Evolutionary conservation across 768 basidiomycete genomes (phyloP), one percentile per base, ranked within the genome.

Genomic region (Boletus sp.): DNA sequence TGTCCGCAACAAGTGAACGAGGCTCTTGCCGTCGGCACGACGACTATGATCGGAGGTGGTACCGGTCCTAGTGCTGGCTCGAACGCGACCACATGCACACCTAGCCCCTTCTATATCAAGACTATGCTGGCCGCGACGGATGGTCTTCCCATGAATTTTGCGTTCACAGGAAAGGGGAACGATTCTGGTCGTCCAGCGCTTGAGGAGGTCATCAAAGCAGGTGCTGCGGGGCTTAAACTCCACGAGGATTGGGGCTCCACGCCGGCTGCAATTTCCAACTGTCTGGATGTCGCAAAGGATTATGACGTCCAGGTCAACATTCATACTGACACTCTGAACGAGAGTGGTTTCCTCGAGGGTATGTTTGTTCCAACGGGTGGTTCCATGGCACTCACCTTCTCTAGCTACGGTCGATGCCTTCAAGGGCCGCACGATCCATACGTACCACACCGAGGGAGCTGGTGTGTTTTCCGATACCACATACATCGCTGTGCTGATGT

Each of bases 211-310:
- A 78, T 96, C 28, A 77, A 78, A 56, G 92, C 92, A 12, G 95
- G 95, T 10, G 93, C 92, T 1, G 83, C 80, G 14, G 97, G 97
- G 2, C 71, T 98, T 64, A 99, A 99, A 76, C 74, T 99, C 56
- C 97, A 99, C 65, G 97, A 98, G 72, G 96, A 98, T 71, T 98
- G 96, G 96, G 96, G 96, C 2, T 80, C 84, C 18, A 95, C 94
- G 1, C 97, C 97, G 1, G 83, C 84, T 17, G 82, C 83, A 1
- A 98, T 98, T 61, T 74, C 76, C 54, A 87, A 82, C 44, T 87
- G 86, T 50, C 76, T 99, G 62, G 83, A 86, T 52, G 81, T 98
- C 18, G 94, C 78, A 1, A 94, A 98, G 64, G 80, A 91, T 57
- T 94, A 91, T 69, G 97, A 99, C 71, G 91, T 99, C 4, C 96